Base-by-base conservation (phyloP, 1,139 yeast species). In the Suhomyces bokatorum region DNA sequence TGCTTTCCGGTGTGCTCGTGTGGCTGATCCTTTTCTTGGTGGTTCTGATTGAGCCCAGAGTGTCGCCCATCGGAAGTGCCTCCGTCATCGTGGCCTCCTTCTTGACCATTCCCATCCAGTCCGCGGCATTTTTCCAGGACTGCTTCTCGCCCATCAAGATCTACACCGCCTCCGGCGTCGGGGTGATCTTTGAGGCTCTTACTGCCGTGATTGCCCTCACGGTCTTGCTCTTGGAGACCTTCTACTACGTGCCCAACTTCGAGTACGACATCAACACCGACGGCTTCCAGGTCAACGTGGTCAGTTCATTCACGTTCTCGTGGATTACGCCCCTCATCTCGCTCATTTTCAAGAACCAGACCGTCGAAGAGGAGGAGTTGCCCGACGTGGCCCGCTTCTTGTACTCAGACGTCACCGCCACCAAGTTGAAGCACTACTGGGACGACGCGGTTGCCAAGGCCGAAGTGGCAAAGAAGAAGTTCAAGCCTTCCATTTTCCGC, bases 301-400 rank as follows among this genome's bases (percentile, higher is more conserved):
- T 63, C 39, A 54, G 62, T 3, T 39, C 47, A 11, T 42, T 64
- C 35, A 57, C 69, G 4, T 65, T 61, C 43, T 47, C 51, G 17
- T 67, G 63, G 60, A 53, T 63, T 35, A 57, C 59, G 31, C 64
- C 66, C 1, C 49, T 62, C 27, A 60, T 67, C 36, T 40, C 51
- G 5, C 44, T 52, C 14, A 62, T 64, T 22, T 55, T 62, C 47
- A 40, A 46, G 2, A 54, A 60, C 3, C 58, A 56, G 24, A 55
- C 55, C 24, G 59, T 63, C n/a, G 51, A 48, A 14, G 49, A 55
- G 8, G 48, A 57, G 1, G 66, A 65, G 27, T 49, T 63, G 29
- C 63, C 65, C 20, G 24, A 32, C 8, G 42, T 47, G 16, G 45
- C 45, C 3, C 36, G 35, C 10, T 33, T 42, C 9, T 36, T 52